Evolutionary conservation across 495 filamentous ascomycete species (phyloP), one percentile per base, ranked within the genome.

Genomic region (Podospora australis): DNA sequence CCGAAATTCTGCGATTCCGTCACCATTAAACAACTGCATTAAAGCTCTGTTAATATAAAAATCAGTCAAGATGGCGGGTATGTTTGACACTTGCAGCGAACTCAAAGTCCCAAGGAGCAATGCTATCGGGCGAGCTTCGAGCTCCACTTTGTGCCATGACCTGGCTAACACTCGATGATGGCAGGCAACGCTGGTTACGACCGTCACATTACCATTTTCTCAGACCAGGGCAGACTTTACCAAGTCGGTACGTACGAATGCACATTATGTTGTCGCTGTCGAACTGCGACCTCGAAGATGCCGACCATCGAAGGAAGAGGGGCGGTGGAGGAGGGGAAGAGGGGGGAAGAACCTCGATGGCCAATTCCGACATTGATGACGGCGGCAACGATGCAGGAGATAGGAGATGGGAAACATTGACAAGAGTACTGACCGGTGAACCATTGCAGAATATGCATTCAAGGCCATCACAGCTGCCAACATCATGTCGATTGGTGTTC

Each of bases 191-290:
- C 91, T 64, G 90, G 87, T 54, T 96, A 90, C 74, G 92, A 98
- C 70, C 80, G 92, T 77, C 92, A 98, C 68, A 97, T 98, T 59
- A 98, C 92, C 60, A 97, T 98, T 81, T 98, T 98, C 78, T 97
- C 94, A 32, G 92, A 98, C 68, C 88, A 95, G 67, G 92, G 92
- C 62, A 80, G 92, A 70, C 74, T 98, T 68, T 98, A 96, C 70
- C 92, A 98, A 95, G 92, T 98, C 66, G 92, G 94, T 98, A 78
- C 58, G 90, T 86, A 7, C 45, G 17, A 42, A 39, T 39, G 22
- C 17, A 20, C 40, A 38, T 32, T n/a, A 40, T 46, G 16, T 10
- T 9, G 4, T 22, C 11, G 9, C 39, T 24, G 39, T 24, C 6
- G 39, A 6, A 42, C 5, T 42, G 22, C 19, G 39, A 3, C 1